phyloP scores from a whole-genome alignment of 192 early-diverging fungal genomes.

The Linnemannia elongata region DNA sequence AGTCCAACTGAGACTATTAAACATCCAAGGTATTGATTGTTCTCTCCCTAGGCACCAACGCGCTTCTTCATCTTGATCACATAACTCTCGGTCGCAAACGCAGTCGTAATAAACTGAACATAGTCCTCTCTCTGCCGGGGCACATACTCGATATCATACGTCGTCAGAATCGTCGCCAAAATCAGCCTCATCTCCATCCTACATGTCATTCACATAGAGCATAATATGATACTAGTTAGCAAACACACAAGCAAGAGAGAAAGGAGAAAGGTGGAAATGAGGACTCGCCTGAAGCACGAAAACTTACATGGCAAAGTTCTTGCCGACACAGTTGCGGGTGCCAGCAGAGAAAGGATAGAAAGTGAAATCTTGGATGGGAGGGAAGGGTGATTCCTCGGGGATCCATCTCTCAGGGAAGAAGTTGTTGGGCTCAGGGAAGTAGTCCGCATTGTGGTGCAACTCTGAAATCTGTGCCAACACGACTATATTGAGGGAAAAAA shows the following conservation, averaged over 20 bases:
- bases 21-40: no score
- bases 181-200: slow-evolving; percentile 65
- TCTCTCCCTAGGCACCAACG: not conserved
- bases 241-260: no score
- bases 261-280: no score
- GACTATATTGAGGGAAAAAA: slow-evolving; percentile 19
- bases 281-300: not conserved
- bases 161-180: slow-evolving; percentile 58
- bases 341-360: slow-evolving; percentile 66
- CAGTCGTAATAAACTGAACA: slow-evolving; percentile 60
- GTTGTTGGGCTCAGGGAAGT: slow-evolving; percentile 23
- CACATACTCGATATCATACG: slow-evolving; percentile 60
- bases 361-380: slow-evolving; percentile 47
- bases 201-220: not conserved
- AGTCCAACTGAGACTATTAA: no score
- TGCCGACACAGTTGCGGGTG: slow-evolving; percentile 66
- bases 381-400: slow-evolving; percentile 32
- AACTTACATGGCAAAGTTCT: slow-evolving; percentile 56
- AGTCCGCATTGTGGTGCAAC: slow-evolving; percentile 31
- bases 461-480: slow-evolving; percentile 27
- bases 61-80: slow-evolving; percentile 50
- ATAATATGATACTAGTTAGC: no score
- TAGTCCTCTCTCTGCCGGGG: slow-evolving; percentile 50
- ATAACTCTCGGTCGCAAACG: slow-evolving; percentile 54
- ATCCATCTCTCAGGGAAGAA: slow-evolving; percentile 49